Percentiles rank a stretch among this genome's conserved stretches.
phyloP scores from a whole-genome alignment of 768 basidiomycete genomes.

The Scleroderma bovista region DNA sequence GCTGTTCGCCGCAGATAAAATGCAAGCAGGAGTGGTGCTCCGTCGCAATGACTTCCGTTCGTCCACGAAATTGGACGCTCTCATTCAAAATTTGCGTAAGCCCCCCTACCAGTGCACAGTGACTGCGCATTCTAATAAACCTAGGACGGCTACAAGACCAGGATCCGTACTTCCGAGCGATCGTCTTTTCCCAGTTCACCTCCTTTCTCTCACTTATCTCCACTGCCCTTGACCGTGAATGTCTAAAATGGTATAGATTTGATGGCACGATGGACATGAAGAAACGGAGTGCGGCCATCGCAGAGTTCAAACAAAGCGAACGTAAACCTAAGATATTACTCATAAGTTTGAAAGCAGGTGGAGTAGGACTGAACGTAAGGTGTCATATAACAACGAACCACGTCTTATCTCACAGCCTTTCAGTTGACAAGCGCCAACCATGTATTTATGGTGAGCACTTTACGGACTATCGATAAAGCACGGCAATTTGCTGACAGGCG shows the following conservation, averaged over 20 bases:
- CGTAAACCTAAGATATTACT: conserved; percentile 71
- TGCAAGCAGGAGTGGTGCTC: conserved; percentile 41
- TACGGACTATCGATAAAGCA: neutral
- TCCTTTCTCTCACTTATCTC: conserved; percentile 83
- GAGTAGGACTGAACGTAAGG: conserved; percentile 81
- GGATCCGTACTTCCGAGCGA: conserved; percentile 74
- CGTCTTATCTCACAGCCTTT: conserved; percentile 5
- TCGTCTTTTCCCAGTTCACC: conserved; percentile 90
- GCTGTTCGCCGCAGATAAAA: conserved; percentile 14
- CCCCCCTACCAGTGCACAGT: conserved; percentile 4
- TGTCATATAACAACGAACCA: neutral
- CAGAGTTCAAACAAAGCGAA: conserved; percentile 67
- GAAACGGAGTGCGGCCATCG: conserved; percentile 68
- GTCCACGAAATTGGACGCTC: conserved; percentile 86
- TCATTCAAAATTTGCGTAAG: conserved; percentile 66
- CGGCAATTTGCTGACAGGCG: conserved; percentile 4
- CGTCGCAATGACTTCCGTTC: conserved; percentile 81
- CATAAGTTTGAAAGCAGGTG: conserved; percentile 84
- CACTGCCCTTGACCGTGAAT: conserved; percentile 60
- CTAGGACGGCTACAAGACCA: conserved; percentile 59
- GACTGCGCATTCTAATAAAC: conserved; percentile 1
- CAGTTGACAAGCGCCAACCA: conserved; percentile 77
- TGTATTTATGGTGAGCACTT: conserved; percentile 68
- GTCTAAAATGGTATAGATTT: conserved; percentile 68
- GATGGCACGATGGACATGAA: conserved; percentile 92